A percentile compares a stretch with the other conserved stretches of the same genome.
Conservation (phyloP, 345 rosid species). For the Kernera saxatilis region DNA sequence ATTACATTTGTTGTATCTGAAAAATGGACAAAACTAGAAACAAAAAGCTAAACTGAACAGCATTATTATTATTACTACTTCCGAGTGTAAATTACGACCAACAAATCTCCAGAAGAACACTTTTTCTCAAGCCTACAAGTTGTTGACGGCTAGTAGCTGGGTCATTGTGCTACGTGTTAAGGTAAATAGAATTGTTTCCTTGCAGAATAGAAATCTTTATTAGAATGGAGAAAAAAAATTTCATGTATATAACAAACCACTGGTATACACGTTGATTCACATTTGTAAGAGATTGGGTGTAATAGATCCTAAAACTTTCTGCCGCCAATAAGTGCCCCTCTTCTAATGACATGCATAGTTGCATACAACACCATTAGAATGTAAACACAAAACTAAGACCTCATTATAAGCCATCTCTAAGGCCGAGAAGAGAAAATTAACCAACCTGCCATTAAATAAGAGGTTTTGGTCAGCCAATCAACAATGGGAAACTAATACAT, state of each 20-base stretch:
- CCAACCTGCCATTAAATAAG: conserved; percentile 34
- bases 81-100: neutral
- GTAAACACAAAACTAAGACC: conserved; percentile 26
- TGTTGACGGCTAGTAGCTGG: neutral
- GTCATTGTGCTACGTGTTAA: neutral
- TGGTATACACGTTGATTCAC: conserved; percentile 21
- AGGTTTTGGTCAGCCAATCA: conserved; percentile 18
- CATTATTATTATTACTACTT: neutral
- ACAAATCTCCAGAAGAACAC: neutral
- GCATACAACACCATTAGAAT: conserved; percentile 25
- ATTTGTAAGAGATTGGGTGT: conserved; percentile 21
- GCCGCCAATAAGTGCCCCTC: conserved; percentile 45
- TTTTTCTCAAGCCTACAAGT: conserved; percentile 7
- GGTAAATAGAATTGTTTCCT: neutral
- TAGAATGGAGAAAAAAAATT: neutral
- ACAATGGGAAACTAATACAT: neutral
- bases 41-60: neutral
- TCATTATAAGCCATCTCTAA: conserved; percentile 21
- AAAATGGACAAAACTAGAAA: conserved; percentile 3
- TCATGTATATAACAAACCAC: conserved; percentile 19
- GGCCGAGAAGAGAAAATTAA: conserved; percentile 8
- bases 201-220: conserved; percentile 2
- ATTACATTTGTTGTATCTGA: neutral
- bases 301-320: conserved; percentile 30
- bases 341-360: conserved; percentile 36